Evolutionary conservation across 192 early-diverging fungal genomes (phyloP), one percentile per base, ranked within the genome.

Genomic region (Funneliformis geosporum): DNA sequence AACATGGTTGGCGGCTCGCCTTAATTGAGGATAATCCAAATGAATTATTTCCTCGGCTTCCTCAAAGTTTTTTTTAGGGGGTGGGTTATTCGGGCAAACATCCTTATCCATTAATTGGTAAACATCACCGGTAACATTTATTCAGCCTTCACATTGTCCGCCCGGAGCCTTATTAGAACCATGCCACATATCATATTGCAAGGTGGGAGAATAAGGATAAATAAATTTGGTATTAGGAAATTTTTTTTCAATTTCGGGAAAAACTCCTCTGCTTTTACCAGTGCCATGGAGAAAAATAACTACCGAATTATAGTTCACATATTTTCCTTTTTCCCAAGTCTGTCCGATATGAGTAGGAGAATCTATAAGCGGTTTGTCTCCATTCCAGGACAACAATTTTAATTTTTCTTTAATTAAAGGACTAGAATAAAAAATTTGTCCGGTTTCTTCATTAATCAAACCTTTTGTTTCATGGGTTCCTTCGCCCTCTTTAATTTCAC

Each of bases 161-260:
- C 65, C 65, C 5, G 66, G 66, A 33, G 27, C 66, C 27, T 6
- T 6, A 14, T 23, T 2, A 7, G 66, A 68, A 4, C 66, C 66
- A 68, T 68, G 66, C 66, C 66, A 68, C 66, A 68, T 68, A 38
- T 68, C 28, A 33, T 68, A 68, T 68, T 68, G 66, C 6, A 33
- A 28, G 28, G 11, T 40, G 7, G 66, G 25, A 10, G 66, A 68
- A 42, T 38, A 1, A 68, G 66, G 66, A 68, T 68, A 4, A 68
- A 68, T 68, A 27, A 68, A 2, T 38, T 68, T 68, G 4, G 28
- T 18, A 10, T 4, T 11, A 1, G 66, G 66, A 38, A 68, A 68
- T 68, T 68, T 68, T 68, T 68, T 25, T 39, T 12, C 65, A 5
- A 67, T n/a, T 68, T 68, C 42, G 42, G 65, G n/a, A 25, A 27